Base-by-base conservation (phyloP, 1,139 yeast species). In the Kodamaea sp. region DNA sequence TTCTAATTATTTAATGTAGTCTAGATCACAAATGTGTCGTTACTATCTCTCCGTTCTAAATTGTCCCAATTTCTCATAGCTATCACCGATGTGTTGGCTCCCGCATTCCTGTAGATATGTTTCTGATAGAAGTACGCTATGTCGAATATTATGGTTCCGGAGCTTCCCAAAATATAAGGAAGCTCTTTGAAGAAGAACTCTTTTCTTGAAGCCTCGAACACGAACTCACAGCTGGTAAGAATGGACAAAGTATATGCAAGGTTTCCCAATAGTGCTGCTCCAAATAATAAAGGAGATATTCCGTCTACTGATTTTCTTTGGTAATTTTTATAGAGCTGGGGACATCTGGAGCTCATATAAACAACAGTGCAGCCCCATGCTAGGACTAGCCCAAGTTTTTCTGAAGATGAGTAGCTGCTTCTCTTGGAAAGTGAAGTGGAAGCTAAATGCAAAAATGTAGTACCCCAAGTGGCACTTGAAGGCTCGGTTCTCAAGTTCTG, bases 131-230 rank as follows among this genome's bases (percentile, higher is more conserved):
- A 83, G 54, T 88, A 89, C 11, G 77, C 62, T 21, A 79, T 46
- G 56, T 90, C 97, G 59, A 89, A 88, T 4, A 81, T 47, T 15
- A 90, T 75, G 0, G 97, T 89, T 4, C 97, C 97, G 0, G 90
- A 76, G 44, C 95, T 83, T 0, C 97, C 97, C 20, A 89, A 50
- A 15, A 90, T 72, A 51, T 84, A 90, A 0, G 97, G 96, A 35
- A 88, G 60, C 50, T 88, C 96, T 36, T 78, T 80, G 41, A 63
- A 42, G 30, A 89, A 59, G 51, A 86, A 90, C 8, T 49, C 65
- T 29, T 53, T 35, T 41, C 70, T 70, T 19, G 68, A 58, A 2
- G 53, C 60, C 7, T 48, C 56, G 24, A 42, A 48, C 4, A 67
- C 36, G 36, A 69, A 66, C 11, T 63, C 66, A 43, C 76, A 66